Evolutionary conservation across 169 alveolate species (phyloP), one percentile per base, ranked within the genome.

Genomic region (Eimeria praecox): DNA sequence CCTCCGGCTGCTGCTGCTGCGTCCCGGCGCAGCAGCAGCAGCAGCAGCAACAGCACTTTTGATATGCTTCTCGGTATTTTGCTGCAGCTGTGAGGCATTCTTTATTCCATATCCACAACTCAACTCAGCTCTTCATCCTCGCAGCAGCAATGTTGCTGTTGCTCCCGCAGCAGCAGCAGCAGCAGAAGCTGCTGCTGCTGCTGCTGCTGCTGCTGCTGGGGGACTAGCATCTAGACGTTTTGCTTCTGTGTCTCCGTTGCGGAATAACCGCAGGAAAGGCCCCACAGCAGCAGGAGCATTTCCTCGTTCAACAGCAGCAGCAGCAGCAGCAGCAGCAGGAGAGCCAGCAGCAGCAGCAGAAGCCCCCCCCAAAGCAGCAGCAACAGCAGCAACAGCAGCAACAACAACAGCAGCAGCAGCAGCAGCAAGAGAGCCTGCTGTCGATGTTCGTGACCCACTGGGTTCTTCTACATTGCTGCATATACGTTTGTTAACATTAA

Each of bases 391-490:
- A 22, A 49, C 49, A 44, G 71, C 90, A 49, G 71, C 30, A 49
- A 35, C 8, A 42, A 35, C 69, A 44, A 8, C 24, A 27, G 66
- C 35, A 80, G 90, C 73, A 49, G 5, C 71, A 49, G 90, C 10
- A 2, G 49, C 35, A 10, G n/a, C n/a, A n/a, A n/a, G n/a, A n/a
- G n/a, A n/a, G n/a, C n/a, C n/a, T n/a, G n/a, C n/a, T n/a, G n/a
- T n/a, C n/a, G n/a, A n/a, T n/a, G n/a, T n/a, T n/a, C 66, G 90
- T 5, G 73, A 49, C n/a, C 90, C 90, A 3, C 49, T 82, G 24
- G 90, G 90, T 27, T 10, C 46, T 20, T 82, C 90, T 49, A 20
- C 73, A 6, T 54, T 92, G 77, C 91, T 92, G 69, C 95, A 92
- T 38, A 46, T 92, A 33, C 95, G 95, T 44, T 85, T 92, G 33